These are phyloP conservation scores for Ochetophila trinervis DNA, from an alignment of 306 rosid genomes.

Conservation along the genomic window DNA sequence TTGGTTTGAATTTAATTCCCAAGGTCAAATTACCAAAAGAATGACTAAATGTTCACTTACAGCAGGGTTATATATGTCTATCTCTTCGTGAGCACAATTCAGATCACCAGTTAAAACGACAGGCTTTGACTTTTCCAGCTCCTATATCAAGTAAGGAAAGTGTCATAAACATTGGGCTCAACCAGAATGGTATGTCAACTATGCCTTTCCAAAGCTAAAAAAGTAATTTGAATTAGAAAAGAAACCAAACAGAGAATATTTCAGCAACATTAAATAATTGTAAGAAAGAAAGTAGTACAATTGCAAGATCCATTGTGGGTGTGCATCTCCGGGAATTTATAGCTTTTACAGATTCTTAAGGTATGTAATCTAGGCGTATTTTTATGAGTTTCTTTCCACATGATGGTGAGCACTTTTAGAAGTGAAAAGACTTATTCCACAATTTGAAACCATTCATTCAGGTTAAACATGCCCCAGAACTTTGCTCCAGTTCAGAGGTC, in stretches of 20 bases:
- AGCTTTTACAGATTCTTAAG: not conserved
- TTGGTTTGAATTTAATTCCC: not conserved
- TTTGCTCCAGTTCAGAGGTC: not conserved
- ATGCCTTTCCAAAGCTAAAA: not conserved
- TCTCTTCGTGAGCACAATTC: conserved; percentile 96
- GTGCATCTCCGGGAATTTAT: not conserved
- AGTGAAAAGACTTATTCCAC: not conserved
- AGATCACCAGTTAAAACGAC: conserved; percentile 93
- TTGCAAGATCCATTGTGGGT: not conserved
- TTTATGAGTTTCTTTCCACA: not conserved
- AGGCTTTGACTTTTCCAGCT: conserved; percentile 88
- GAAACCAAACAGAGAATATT: not conserved
- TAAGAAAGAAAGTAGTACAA: not conserved
- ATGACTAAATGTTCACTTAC: conserved; percentile 45
- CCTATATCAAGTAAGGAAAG: conserved; percentile 50
- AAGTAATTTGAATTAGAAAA: not conserved
- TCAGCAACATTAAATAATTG: not conserved
- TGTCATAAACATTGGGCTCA: conserved; percentile 18
- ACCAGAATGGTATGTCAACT: not conserved
- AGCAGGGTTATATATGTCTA: conserved; percentile 84
- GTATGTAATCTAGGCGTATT: not conserved
- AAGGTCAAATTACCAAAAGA: conserved; percentile 2
- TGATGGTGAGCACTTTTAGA: conserved; percentile 1
- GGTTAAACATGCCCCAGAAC: not conserved
- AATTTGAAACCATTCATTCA: not conserved